Conservation (phyloP, 2,329 filamentous ascomycete genomes). For the Stagonosporopsis rhizophila region DNA sequence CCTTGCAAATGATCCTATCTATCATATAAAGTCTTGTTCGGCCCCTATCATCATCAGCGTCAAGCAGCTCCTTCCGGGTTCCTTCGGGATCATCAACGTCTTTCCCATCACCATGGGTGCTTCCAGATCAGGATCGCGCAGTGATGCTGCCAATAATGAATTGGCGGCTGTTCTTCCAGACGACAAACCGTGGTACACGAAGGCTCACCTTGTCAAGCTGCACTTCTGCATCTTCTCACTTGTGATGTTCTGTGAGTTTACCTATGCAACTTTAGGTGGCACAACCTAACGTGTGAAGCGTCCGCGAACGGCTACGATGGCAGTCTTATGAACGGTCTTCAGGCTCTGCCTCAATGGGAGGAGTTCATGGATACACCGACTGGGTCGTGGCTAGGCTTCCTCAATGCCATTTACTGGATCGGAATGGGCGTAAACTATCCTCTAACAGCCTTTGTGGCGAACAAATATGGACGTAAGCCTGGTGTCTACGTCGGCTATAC, state of each 20-base stretch:
- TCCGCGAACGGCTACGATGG: slow-evolving; percentile 40
- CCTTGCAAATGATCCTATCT: background rate
- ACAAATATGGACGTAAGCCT: slow-evolving; percentile 46
- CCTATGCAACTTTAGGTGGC: background rate
- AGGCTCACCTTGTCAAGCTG: slow-evolving; percentile 17
- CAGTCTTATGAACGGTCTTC: slow-evolving; percentile 39
- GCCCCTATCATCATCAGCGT: background rate
- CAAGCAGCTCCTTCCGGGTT: background rate
- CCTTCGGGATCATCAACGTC: background rate
- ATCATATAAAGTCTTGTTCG: background rate
- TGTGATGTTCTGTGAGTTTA: slow-evolving; percentile 10
- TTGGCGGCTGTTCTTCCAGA: slow-evolving; percentile 13
- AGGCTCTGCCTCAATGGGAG: slow-evolving; percentile 27
- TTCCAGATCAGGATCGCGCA: background rate
- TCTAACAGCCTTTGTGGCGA: slow-evolving; percentile 41
- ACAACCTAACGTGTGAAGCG: background rate
- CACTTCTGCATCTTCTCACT: slow-evolving; percentile 17
- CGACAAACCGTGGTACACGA: slow-evolving; percentile 15
- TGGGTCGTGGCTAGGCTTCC: slow-evolving; percentile 17
- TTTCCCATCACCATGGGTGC: background rate
- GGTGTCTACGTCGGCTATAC: slow-evolving; percentile 43
- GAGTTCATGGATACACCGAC: slow-evolving; percentile 26
- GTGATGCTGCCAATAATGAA: slow-evolving; percentile 1
- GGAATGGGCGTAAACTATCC: slow-evolving; percentile 39
- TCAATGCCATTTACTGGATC: slow-evolving; percentile 18